Percentiles rank a stretch among this genome's conserved stretches.
Evolutionary conservation across 805 yeast species (phyloP).

Genomic region (Wickerhamiella brachini): DNA sequence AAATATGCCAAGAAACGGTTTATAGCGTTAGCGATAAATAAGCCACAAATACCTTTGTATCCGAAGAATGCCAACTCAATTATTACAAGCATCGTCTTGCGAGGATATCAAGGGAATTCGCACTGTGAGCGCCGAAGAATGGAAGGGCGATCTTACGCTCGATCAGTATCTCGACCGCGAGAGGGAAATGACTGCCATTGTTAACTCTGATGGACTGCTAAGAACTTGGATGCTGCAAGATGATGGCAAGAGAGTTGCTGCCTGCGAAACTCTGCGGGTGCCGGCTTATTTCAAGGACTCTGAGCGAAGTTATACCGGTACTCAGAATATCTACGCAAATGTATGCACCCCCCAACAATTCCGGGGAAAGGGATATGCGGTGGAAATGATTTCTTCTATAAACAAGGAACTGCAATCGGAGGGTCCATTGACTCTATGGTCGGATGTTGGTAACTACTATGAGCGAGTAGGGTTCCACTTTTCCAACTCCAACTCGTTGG

Average conservation of each 20-base stretch:
- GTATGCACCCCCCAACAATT: constrained; percentile 38
- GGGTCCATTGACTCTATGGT: constrained; percentile 39
- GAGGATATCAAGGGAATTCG: constrained; percentile 5
- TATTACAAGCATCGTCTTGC: not conserved
- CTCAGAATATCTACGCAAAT: constrained; percentile 34
- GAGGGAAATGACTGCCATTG: constrained; percentile 10
- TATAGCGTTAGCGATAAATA: no score
- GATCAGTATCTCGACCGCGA: constrained; percentile 20
- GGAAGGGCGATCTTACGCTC: constrained; percentile 19
- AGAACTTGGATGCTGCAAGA: constrained; percentile 20
- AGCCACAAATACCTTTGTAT: no score
- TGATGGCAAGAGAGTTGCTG: constrained; percentile 26
- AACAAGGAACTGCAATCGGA: constrained; percentile 11
- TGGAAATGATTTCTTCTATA: constrained; percentile 28
- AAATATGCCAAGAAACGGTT: no score
- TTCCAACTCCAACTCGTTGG: constrained; percentile 2
- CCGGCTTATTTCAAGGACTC: constrained; percentile 18
- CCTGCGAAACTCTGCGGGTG: constrained; percentile 34
- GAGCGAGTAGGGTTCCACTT: constrained; percentile 36
- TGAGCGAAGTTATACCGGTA: constrained; percentile 10
- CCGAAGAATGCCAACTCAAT: not conserved
- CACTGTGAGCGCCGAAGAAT: constrained; percentile 12
- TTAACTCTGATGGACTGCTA: constrained; percentile 11
- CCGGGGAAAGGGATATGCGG: constrained; percentile 46
- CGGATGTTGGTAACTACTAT: constrained; percentile 62